A percentile compares a stretch with the other conserved stretches of the same genome.
phyloP scores from a whole-genome alignment of 2,329 filamentous ascomycete species.

The Cytospora paraplurivora region DNA sequence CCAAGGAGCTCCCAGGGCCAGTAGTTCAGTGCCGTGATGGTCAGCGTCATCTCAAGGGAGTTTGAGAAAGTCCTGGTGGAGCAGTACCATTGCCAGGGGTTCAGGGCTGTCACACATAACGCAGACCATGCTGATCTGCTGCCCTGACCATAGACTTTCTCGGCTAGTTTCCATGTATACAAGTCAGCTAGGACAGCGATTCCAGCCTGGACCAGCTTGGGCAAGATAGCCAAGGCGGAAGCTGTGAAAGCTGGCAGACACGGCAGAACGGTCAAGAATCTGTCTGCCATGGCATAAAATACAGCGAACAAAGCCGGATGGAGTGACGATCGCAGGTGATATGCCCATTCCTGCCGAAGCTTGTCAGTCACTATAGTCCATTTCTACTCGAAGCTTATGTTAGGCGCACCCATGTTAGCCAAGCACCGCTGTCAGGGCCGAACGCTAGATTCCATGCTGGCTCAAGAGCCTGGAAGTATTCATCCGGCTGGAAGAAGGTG shows the following conservation, averaged over 20 bases:
- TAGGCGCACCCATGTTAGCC: conserved; percentile 86
- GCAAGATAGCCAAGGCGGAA: conserved; percentile 69
- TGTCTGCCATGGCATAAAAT: conserved; percentile 67
- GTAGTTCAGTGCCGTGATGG: conserved; percentile 73
- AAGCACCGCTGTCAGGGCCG: conserved; percentile 74
- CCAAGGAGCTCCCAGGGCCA: conserved; percentile 82
- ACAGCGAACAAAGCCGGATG: conserved; percentile 86
- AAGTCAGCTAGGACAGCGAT: conserved; percentile 80
- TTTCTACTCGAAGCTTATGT: neutral
- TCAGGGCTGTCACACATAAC: conserved; percentile 70
- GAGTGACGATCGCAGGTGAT: conserved; percentile 84
- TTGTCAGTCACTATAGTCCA: conserved; percentile 25
- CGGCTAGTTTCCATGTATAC: conserved; percentile 83
- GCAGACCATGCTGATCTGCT: conserved; percentile 68
- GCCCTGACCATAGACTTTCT: conserved; percentile 68
- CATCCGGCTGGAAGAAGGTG: conserved; percentile 98
- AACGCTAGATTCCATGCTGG: conserved; percentile 91
- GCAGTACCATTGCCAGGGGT: conserved; percentile 96
- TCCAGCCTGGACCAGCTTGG: conserved; percentile 74
- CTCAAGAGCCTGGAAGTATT: conserved; percentile 95
- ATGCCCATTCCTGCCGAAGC: conserved; percentile 79
- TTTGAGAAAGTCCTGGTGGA: conserved; percentile 94
- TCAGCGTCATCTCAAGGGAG: conserved; percentile 87
- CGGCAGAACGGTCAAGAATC: conserved; percentile 55
- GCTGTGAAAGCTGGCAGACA: conserved; percentile 60